These are phyloP conservation scores for Penicillium silybi DNA, from an alignment of 495 filamentous ascomycete genomes.

Conservation along the genomic window DNA sequence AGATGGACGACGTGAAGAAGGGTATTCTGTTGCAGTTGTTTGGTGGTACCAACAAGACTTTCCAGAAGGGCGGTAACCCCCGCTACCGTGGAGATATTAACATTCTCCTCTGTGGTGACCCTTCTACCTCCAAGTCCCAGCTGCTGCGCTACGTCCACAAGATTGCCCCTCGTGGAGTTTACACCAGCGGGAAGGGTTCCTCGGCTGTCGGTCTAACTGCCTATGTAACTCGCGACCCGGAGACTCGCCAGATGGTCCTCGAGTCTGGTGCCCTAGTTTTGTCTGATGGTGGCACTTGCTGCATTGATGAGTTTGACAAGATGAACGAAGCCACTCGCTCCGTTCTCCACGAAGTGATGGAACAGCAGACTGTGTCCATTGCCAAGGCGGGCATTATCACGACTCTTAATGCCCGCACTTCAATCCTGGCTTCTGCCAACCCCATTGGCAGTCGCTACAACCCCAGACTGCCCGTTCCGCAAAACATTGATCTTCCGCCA, in stretches of 20 bases:
- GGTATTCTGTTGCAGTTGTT: slow-evolving; percentile 95
- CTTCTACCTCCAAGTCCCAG: slow-evolving; percentile 94
- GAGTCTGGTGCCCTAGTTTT: slow-evolving; percentile 94
- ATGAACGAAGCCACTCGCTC: slow-evolving; percentile 96
- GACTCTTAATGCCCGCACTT: slow-evolving; percentile 90
- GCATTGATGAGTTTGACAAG: slow-evolving; percentile 99
- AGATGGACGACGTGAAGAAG: slow-evolving; percentile 99
- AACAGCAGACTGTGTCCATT: slow-evolving; percentile 98
- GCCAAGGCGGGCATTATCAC: slow-evolving; percentile 99
- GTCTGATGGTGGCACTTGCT: slow-evolving; percentile 95
- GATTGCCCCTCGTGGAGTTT: slow-evolving; percentile 94
- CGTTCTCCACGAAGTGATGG: slow-evolving; percentile 98
- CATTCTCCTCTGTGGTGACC: slow-evolving; percentile 92
- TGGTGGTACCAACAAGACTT: slow-evolving; percentile 97
- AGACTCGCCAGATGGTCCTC: slow-evolving; percentile 91
- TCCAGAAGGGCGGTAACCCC: slow-evolving; percentile 92
- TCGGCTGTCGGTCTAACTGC: slow-evolving; percentile 98
- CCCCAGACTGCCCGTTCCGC: slow-evolving; percentile 87
- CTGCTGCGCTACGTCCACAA: slow-evolving; percentile 92
- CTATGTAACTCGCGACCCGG: slow-evolving; percentile 92
- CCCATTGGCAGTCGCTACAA: slow-evolving; percentile 98
- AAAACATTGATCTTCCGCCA: slow-evolving; percentile 96
- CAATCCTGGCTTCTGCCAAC: slow-evolving; percentile 93
- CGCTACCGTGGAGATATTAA: slow-evolving; percentile 98
- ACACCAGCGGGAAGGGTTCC: slow-evolving; percentile 95